phyloP scores from a whole-genome alignment of 2,329 filamentous ascomycete species.

The Drechslerella dactyloides region DNA sequence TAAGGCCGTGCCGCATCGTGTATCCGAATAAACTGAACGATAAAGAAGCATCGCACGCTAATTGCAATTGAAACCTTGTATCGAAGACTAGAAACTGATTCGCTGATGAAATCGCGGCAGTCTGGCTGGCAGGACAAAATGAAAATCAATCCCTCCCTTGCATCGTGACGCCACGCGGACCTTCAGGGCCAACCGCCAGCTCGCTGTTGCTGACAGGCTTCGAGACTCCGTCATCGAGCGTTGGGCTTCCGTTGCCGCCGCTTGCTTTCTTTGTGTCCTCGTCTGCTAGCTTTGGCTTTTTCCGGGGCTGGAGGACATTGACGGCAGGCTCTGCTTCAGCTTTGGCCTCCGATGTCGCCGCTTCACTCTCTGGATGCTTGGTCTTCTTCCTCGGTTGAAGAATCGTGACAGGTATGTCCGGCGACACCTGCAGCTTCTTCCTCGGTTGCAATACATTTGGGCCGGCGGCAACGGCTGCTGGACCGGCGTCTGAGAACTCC shows the following conservation, averaged over 20 bases:
- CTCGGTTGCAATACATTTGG: slow-evolving; percentile 4
- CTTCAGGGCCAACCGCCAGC: too few species aligned
- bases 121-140: background rate
- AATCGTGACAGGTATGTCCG: background rate
- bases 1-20: too few species aligned
- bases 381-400: slow-evolving; percentile 25
- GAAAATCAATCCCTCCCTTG: background rate
- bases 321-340: slow-evolving; percentile 9
- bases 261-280: background rate
- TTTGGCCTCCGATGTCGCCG: background rate
- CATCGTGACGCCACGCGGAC: background rate
- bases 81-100: too few species aligned
- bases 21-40: too few species aligned
- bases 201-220: too few species aligned
- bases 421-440: background rate
- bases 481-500: slow-evolving; percentile 10
- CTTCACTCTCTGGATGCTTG: background rate
- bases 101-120: too few species aligned
- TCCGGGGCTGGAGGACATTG: slow-evolving; percentile 38
- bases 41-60: too few species aligned
- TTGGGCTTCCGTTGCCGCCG: background rate
- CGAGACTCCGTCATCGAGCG: too few species aligned
- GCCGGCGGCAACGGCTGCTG: background rate
- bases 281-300: slow-evolving; percentile 12
- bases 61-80: too few species aligned